Evolutionary conservation across 1,284 basidiomycete species (phyloP), one percentile per base, ranked within the genome.

Genomic region (Apiotrichum porosum): DNA sequence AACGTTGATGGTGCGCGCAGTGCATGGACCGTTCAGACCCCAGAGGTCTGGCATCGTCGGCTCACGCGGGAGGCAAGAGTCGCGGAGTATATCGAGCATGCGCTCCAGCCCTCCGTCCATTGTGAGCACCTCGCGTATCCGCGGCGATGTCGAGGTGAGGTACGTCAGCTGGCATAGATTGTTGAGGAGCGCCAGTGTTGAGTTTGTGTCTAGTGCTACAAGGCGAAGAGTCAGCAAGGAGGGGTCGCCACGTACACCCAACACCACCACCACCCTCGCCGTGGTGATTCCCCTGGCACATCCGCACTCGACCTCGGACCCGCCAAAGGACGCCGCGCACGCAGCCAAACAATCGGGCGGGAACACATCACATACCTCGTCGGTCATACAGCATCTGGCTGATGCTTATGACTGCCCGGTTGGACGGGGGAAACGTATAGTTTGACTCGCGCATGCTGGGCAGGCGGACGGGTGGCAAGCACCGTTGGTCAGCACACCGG

Each of bases 41-140:
- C 72, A 73, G 32, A 72, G 57, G 42, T 74, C 72, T 18, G 63
- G 63, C n/a, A 65, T 47, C 28, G 65, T 51, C 46, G 65, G 58
- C 14, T 66, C 62, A 21, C 67, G 65, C 1, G 71, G 71, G 9
- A 73, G 58, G 34, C 65, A 88, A 58, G 89, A 89, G 57, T 91
- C 85, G 64, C 86, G 84, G n/a, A 92, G 77, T 57, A 99, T 91
- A 50, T 88, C 84, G 28, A 98, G 87, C 32, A 99, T 83, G 21
- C 93, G 84, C 69, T 98, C 94, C 34, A 99, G 83, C 2, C 95
- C 94, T 50, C 94, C 94, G 71, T 98, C 94, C 78, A 88, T 84
- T 36, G 92, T 94, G 79, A 99, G 87, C 66, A 97, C 97, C 75
- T 99, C 95, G 43, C 94, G 84, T 75, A 99, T 97, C 53, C 93